Base-by-base conservation (phyloP, 192 early-diverging fungal species). In the Haplosporangium gracile region DNA sequence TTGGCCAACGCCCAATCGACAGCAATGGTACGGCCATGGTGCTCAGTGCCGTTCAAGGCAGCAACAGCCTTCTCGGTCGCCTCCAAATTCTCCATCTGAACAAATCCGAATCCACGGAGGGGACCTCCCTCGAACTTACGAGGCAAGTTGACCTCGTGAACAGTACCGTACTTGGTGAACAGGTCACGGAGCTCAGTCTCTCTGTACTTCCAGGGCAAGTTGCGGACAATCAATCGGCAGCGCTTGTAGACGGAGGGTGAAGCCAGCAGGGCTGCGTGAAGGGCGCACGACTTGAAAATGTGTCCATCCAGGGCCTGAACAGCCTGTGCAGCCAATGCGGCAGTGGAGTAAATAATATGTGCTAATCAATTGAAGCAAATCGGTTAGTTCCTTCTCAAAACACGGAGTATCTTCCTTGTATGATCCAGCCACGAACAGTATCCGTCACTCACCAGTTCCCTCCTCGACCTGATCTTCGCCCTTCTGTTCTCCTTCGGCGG, bases 1-100 rank as follows among this genome's bases (percentile, higher is more conserved):
- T 98, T 97, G 20, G 95, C 89, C 65, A 98, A 78, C 11, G 95
- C 93, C 94, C 96, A 94, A 83, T 96, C 96, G 24, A 98, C 97
- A 29, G 95, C 93, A 47, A 99, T 93, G 8, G 89, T 85, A 55
- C 98, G 93, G 15, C 94, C 93, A 71, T 92, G 89, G 49, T 97
- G 89, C 68, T 93, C 90, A 43, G 90, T 84, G 39, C 92, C 95
- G 88, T 98, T 95, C 88, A 97, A 86, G 36, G 88, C 94, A 26
- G 91, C 88, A 15, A 97, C 90, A 0, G 95, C 96, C 76, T 91
- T 89, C 77, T 93, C 91, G 0, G 95, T 96, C 42, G 96, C 94
- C 36, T 90, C 89, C 43, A 92, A 77, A n/a, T 90, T 93, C 75
- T 90, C 91, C 88, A 95, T 95, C 81, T 98, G 95, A 45, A 99